Evolutionary conservation across 129 eudicot genomes (phyloP).

Genomic region (Tagetes erecta): DNA sequence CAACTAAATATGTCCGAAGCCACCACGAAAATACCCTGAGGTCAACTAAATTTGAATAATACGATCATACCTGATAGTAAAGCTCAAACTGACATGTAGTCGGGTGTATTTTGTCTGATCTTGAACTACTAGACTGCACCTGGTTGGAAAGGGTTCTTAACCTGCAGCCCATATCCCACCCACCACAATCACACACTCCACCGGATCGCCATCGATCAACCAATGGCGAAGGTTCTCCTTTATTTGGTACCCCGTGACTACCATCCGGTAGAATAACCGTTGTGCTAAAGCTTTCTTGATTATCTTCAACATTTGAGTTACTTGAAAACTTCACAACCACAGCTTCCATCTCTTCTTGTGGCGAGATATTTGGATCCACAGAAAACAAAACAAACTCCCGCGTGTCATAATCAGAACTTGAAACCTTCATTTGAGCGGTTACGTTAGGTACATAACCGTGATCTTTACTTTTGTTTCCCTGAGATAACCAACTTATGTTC

Average conservation of each 20-base stretch:
- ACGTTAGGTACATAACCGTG: conserved; percentile 61
- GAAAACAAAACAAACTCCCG: conserved; percentile 68
- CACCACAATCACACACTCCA: conserved; percentile 93
- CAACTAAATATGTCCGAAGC: no score
- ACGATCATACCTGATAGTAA: conserved; percentile 59
- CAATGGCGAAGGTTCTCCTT: conserved; percentile 71
- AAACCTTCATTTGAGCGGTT: conserved; percentile 79
- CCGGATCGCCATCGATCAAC: conserved; percentile 80
- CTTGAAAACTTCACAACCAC: conserved; percentile 59
- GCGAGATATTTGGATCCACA: conserved; percentile 42
- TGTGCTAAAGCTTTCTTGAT: conserved; percentile 37
- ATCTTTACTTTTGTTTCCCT: conserved; percentile 49
- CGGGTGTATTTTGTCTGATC: conserved; percentile 23
- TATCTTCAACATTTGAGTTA: conserved; percentile 16
- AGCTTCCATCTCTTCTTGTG: conserved; percentile 70
- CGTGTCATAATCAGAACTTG: conserved; percentile 33
- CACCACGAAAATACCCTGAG: no score
- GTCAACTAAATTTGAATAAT: background rate
- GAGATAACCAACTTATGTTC: conserved; percentile 58
- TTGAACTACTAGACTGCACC: conserved; percentile 24
- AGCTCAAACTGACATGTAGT: conserved; percentile 46
- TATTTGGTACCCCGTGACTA: conserved; percentile 60
- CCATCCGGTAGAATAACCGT: conserved; percentile 78
- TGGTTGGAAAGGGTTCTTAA: conserved; percentile 45
- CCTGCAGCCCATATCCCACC: conserved; percentile 90